Base-by-base conservation (phyloP, 176 grass and related monocot genomes). In the Triticum monococcum region DNA sequence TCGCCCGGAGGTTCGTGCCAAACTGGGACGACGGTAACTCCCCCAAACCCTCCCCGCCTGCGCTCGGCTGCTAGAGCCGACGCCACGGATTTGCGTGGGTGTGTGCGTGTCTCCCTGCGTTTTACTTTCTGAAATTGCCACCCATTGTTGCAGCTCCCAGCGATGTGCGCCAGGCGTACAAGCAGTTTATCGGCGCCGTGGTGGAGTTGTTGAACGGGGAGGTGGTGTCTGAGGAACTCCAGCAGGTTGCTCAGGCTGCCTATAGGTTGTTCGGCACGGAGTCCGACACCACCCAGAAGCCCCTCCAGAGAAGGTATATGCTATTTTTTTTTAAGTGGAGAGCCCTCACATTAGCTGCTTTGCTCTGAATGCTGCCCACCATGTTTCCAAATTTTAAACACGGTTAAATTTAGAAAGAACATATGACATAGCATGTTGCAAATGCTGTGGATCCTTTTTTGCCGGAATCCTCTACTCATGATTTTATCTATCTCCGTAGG, bases 1-100 rank as follows among this genome's bases (percentile, higher is more conserved):
- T 98, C 61, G 89, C 91, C 11, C 81, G 89, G 84, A 95, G 90
- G 81, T 81, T 95, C 45, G 90, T 98, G 71, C 90, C 88, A 76
- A 68, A 88, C 67, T 98, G 93, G 96, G 93, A 98, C 77, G 88
- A 98, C 77, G 96, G 96, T 98, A 98, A 86, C 20, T 60, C 62
- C 31, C 35, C 75, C 25, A 38, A 84, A 26, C 75, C 9, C 25
- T 45, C 67, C 24, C 45, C 17, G 17, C 57, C 50, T 10, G 37
- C 13, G 62, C 24, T 64, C 4, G 28, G 74, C 50, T 84, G 62
- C 24, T 73, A 16, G 6, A 67, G 30, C 54, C 12, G 25, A 35
- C 25, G 12, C 30, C 23, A 22, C 3, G 30, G 38, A 24, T 68
- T 81, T 33, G 4, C 43, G 14, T 78, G 35, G n/a, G 17, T 73